Conservation (phyloP, 371 early-diverging fungal genomes). For the Mucor irregularis region DNA sequence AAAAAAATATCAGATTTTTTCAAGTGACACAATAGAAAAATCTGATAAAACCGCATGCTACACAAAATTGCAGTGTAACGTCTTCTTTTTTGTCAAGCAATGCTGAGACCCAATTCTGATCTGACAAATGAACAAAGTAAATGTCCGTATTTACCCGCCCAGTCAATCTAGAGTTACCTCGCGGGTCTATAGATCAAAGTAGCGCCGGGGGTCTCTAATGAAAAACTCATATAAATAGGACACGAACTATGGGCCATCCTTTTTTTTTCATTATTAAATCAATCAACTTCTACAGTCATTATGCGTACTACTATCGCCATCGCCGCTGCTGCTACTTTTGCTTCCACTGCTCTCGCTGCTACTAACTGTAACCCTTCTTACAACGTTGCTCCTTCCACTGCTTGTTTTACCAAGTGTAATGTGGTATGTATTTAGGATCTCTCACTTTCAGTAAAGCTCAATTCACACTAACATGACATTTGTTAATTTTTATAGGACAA, state of each 20-base stretch:
- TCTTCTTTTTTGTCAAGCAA: conserved; percentile 1
- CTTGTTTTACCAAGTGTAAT: conserved; percentile 26
- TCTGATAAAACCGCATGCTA: conserved; percentile 5
- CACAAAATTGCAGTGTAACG: not conserved
- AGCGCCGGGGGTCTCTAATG: not conserved
- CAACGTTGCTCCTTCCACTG: conserved; percentile 15
- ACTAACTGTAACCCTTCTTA: conserved; percentile 27
- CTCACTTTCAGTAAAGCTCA: too few relatives aligned
- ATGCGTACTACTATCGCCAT: conserved; percentile 16
- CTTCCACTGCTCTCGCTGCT: conserved; percentile 18
- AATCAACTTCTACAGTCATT: not conserved
- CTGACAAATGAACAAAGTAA: not conserved
- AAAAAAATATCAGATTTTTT: not conserved
- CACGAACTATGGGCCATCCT: not conserved
- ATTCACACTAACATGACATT: not conserved
- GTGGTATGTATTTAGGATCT: conserved; percentile 9
- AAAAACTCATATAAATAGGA: conserved; percentile 1
- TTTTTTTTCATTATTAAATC: not conserved
- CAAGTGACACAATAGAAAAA: conserved; percentile 9
- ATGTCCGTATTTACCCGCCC: conserved; percentile 7
- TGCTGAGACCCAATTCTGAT: conserved; percentile 9
- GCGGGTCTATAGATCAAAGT: not conserved
- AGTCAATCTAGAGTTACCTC: not conserved
- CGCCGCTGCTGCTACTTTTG: conserved; percentile 17
- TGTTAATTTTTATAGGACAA: conserved; percentile 10